A percentile compares a stretch with the other conserved stretches of the same genome.
Conservation (phyloP, 768 basidiomycete species). For the Exidia glandulosa region DNA sequence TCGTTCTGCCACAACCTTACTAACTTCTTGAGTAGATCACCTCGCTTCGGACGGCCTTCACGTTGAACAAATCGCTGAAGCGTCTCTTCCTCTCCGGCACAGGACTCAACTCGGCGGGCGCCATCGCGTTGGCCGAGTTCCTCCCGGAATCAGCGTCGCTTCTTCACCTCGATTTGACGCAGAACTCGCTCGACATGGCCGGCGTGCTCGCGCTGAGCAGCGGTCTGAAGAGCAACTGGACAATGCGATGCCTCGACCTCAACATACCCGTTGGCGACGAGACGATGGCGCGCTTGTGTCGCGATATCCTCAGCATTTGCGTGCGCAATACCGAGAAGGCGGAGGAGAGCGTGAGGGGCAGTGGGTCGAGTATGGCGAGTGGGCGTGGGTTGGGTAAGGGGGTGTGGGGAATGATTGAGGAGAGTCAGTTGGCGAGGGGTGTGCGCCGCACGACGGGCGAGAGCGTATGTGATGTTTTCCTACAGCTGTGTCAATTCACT, state of each 20-base stretch:
- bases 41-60: constrained; percentile 85
- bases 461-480: constrained; percentile 25
- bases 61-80: constrained; percentile 82
- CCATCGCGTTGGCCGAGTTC: constrained; percentile 93
- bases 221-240: constrained; percentile 72
- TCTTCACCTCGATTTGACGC: constrained; percentile 83
- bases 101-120: constrained; percentile 65
- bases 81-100: constrained; percentile 87
- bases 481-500: background rate
- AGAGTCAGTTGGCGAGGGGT: constrained; percentile 67
- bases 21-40: no score
- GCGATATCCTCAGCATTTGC: constrained; percentile 84
- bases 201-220: constrained; percentile 87
- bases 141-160: constrained; percentile 81
- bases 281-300: constrained; percentile 72
- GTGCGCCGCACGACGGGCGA: constrained; percentile 50
- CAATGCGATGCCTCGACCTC: constrained; percentile 86
- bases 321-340: constrained; percentile 90
- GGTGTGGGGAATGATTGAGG: constrained; percentile 79
- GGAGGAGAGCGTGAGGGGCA: constrained; percentile 25
- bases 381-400: constrained; percentile 52
- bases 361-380: constrained; percentile 20
- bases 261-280: constrained; percentile 83
- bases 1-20: background rate
- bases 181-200: constrained; percentile 74